phyloP scores from a whole-genome alignment of 73 alveolate genomes.

The Stentor coeruleus region DNA sequence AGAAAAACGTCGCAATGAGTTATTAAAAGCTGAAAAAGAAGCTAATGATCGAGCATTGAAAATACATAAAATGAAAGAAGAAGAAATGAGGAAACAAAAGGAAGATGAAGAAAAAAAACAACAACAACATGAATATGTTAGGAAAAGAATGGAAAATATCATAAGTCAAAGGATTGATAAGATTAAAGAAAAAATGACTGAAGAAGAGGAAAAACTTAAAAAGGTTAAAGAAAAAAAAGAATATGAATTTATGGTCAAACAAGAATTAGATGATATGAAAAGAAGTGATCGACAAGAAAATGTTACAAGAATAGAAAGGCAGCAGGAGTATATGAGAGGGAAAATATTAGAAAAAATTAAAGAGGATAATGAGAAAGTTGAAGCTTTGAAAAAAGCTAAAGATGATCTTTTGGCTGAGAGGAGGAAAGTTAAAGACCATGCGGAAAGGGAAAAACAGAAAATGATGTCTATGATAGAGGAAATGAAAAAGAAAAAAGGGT shows the following conservation, averaged over 20 bases:
- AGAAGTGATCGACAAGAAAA: conserved; percentile 37
- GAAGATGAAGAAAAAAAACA: neutral
- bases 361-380: conserved; percentile 28
- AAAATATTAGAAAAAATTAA: conserved; percentile 23
- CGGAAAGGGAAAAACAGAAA: conserved; percentile 31
- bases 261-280: conserved; percentile 24
- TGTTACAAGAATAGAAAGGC: conserved; percentile 36
- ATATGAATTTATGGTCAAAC: neutral
- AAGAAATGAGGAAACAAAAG: neutral
- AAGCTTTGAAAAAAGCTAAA: conserved; percentile 14
- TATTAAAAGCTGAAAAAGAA: neutral
- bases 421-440: conserved; percentile 33
- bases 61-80: neutral
- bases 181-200: neutral
- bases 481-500: neutral
- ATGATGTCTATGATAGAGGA: neutral
- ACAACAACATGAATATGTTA: neutral
- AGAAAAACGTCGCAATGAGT: neutral
- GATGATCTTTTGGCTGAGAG: conserved; percentile 34
- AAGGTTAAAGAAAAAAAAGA: neutral
- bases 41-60: neutral
- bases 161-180: neutral
- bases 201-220: conserved; percentile 2
- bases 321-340: conserved; percentile 29
- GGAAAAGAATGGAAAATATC: conserved; percentile 7